phyloP scores from a whole-genome alignment of 192 early-diverging fungal species.

The Umbelopsis sp. region DNA sequence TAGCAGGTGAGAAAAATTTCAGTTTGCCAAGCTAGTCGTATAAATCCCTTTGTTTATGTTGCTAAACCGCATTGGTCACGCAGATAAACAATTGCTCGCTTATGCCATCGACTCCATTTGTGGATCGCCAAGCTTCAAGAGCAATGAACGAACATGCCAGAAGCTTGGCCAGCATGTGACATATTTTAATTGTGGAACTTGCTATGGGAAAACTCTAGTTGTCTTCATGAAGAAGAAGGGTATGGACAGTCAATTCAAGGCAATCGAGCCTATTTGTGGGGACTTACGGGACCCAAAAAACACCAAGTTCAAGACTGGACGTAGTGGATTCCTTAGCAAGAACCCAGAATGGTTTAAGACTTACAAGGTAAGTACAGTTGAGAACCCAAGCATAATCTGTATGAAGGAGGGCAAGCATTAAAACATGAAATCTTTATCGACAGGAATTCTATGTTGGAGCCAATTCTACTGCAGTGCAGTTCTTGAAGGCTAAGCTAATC shows the following conservation, averaged over 20 bases:
- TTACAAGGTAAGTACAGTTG: slow-evolving; percentile 29
- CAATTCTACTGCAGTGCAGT: slow-evolving; percentile 81
- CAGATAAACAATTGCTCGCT: slow-evolving; percentile 66
- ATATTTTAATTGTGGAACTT: slow-evolving; percentile 76
- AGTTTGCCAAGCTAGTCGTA: no score
- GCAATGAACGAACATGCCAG: slow-evolving; percentile 52
- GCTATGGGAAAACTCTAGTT: slow-evolving; percentile 58
- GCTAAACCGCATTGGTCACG: background rate
- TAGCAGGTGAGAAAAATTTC: slow-evolving; percentile 51
- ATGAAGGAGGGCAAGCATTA: no score
- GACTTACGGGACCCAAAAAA: slow-evolving; percentile 30
- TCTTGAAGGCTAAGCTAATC: slow-evolving; percentile 78
- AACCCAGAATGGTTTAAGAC: slow-evolving; percentile 29
- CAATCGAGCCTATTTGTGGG: slow-evolving; percentile 29
- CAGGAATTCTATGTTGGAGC: slow-evolving; percentile 93
- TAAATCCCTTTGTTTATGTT: background rate
- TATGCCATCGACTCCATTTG: slow-evolving; percentile 72
- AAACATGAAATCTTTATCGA: background rate
- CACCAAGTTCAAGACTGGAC: slow-evolving; percentile 7
- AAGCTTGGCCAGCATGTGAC: slow-evolving; percentile 43
- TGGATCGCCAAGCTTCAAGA: slow-evolving; percentile 35
- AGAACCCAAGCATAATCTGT: no score
- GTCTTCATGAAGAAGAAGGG: slow-evolving; percentile 35
- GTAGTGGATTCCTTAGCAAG: slow-evolving; percentile 25
- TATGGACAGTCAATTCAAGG: slow-evolving; percentile 38